Percentiles rank a stretch among this genome's conserved stretches.
Conservation (phyloP, 345 rosid genomes). For the Brassica incana region DNA sequence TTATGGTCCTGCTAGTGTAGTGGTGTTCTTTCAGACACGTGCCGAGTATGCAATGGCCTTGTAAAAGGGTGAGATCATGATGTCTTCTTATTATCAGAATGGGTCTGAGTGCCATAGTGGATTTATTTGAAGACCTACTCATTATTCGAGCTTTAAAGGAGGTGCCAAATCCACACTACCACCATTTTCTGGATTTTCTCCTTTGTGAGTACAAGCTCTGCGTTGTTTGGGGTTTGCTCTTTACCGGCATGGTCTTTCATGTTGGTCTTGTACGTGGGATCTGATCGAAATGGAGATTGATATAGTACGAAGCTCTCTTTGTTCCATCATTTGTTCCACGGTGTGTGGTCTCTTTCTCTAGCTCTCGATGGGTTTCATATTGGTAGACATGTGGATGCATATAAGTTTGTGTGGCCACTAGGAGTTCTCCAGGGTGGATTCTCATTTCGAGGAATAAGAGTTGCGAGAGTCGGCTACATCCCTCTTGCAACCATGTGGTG, state of each 20-base stretch:
- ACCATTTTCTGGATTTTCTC: not conserved
- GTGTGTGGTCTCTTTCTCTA: not conserved
- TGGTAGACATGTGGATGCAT: not conserved
- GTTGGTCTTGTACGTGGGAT: not conserved
- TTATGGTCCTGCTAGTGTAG: no score
- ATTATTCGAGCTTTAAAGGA: no score
- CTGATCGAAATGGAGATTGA: not conserved
- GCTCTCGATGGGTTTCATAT: not conserved
- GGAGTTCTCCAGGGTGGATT: not conserved
- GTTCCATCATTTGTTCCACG: not conserved
- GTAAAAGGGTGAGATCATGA: not conserved
- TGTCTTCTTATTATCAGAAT: not conserved
- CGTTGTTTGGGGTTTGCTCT: not conserved
- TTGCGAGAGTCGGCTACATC: no score
- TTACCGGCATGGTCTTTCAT: not conserved
- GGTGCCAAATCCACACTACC: not conserved
- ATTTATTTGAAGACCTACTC: not conserved
- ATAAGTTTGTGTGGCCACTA: not conserved
- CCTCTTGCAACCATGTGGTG: no score
- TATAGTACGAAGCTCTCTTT: not conserved
- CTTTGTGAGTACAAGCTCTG: not conserved
- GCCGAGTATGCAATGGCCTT: not conserved
- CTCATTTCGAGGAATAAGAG: no score
- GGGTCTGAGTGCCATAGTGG: not conserved
- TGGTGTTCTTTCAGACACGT: no score